Percentiles rank a stretch among this genome's conserved stretches.
phyloP scores from a whole-genome alignment of 2,329 filamentous ascomycete genomes.

The Domatiomyces globalis region DNA sequence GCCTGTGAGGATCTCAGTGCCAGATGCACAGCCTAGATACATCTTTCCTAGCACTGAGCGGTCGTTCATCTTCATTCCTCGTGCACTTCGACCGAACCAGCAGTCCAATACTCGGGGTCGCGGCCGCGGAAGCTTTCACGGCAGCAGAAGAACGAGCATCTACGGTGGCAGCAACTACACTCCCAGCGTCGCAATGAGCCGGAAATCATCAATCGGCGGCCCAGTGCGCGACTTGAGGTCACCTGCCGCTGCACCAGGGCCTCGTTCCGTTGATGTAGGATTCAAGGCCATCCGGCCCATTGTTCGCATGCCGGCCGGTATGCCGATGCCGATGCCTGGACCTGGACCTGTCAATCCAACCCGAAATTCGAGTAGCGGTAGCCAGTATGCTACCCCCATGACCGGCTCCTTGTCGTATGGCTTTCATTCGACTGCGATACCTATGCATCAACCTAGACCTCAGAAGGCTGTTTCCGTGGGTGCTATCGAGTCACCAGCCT shows the following conservation, averaged over 20 bases:
- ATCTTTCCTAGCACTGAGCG: constrained; percentile 81
- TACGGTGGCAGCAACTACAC: constrained; percentile 72
- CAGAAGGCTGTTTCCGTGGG: constrained; percentile 90
- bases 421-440: constrained; percentile 45
- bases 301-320: constrained; percentile 63
- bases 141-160: constrained; percentile 64
- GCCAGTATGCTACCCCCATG: constrained; percentile 37
- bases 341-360: constrained; percentile 1
- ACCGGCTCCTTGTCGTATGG: constrained; percentile 37
- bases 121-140: constrained; percentile 58
- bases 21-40: constrained; percentile 60
- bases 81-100: constrained; percentile 84
- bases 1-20: constrained; percentile 83
- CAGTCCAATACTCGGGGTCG: constrained; percentile 55
- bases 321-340: constrained; percentile 6
- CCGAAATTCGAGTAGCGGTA: constrained; percentile 29
- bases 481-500: constrained; percentile 73
- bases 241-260: constrained; percentile 36
- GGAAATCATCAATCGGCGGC: constrained; percentile 60
- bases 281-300: constrained; percentile 51
- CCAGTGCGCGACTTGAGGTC: constrained; percentile 4
- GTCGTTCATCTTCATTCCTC: constrained; percentile 95
- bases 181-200: constrained; percentile 74
- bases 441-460: constrained; percentile 89
- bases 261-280: constrained; percentile 33